phyloP scores from a whole-genome alignment of 2,329 filamentous ascomycete genomes.

The Hortaea werneckii region DNA sequence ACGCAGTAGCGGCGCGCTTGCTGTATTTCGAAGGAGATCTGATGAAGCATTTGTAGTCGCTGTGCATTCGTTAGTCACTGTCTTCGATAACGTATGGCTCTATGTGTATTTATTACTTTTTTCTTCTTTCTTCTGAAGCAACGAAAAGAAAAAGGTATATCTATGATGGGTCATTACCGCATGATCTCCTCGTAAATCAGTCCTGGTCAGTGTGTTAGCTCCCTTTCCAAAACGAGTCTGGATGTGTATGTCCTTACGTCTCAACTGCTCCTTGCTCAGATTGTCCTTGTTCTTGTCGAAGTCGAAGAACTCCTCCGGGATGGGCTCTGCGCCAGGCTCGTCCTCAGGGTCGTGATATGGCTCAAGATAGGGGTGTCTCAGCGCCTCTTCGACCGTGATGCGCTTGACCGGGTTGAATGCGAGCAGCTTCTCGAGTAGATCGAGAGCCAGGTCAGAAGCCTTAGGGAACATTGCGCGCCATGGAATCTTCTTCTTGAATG shows the following conservation, averaged over 20 bases:
- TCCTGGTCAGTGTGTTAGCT: conserved; percentile 30
- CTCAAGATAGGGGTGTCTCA: conserved; percentile 96
- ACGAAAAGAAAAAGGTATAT: not conserved
- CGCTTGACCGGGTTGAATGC: conserved; percentile 98
- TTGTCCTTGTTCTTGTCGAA: conserved; percentile 99
- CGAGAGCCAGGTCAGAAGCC: conserved; percentile 92
- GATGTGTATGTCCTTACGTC: conserved; percentile 46
- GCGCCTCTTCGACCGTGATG: conserved; percentile 92
- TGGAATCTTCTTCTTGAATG: conserved; percentile 99
- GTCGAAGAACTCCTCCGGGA: conserved; percentile 98
- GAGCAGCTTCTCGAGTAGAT: conserved; percentile 87
- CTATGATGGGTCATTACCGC: conserved; percentile 40
- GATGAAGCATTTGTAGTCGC: not conserved
- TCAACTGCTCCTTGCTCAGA: conserved; percentile 94
- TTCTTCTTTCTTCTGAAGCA: not conserved
- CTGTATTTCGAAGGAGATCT: not conserved
- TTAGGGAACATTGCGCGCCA: conserved; percentile 97
- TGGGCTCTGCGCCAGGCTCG: conserved; percentile 90
- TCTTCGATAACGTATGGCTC: not conserved
- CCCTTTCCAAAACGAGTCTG: not conserved
- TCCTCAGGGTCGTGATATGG: conserved; percentile 98
- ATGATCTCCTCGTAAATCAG: conserved; percentile 98
- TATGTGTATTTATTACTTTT: too few relatives aligned
- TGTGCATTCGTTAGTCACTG: not conserved
- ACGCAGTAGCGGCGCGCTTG: not conserved